Conservation (phyloP, 1,139 yeast genomes). For the Candida buenavistaensis region DNA sequence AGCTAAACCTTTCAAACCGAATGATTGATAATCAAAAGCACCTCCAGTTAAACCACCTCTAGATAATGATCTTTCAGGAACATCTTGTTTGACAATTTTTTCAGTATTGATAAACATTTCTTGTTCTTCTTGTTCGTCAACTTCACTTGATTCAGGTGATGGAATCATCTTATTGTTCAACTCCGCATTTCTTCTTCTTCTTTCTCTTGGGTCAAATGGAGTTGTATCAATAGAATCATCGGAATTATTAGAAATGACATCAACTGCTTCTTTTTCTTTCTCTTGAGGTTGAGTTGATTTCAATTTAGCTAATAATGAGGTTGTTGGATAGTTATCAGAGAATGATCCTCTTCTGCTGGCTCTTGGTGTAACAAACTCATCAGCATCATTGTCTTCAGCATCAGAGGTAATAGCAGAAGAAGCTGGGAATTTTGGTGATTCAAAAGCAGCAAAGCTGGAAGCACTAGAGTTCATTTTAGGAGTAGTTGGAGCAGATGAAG, state of each 20-base stretch:
- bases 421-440: constrained; percentile 4
- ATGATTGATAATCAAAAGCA: constrained; percentile 29
- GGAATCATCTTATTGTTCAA: constrained; percentile 7
- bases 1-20: constrained; percentile 39
- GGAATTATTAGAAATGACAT: constrained; percentile 2
- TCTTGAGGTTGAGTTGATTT: constrained; percentile 4
- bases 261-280: constrained; percentile 7
- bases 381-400: constrained; percentile 8
- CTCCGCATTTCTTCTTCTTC: constrained; percentile 8
- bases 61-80: constrained; percentile 14
- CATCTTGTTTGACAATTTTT: constrained; percentile 8
- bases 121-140: constrained; percentile 15
- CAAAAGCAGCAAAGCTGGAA: constrained; percentile 1
- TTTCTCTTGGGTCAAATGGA: constrained; percentile 13
- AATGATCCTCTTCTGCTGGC: constrained; percentile 13
- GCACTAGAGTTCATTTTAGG: constrained; percentile 5
- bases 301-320: constrained; percentile 12
- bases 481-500: constrained; percentile 1
- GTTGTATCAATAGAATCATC: constrained; percentile 11
- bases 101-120: constrained; percentile 7
- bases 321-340: constrained; percentile 10
- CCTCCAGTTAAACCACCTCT: constrained; percentile 15
- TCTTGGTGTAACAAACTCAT: constrained; percentile 11
- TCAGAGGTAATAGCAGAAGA: constrained; percentile 2
- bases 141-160: constrained; percentile 15